These are phyloP conservation scores for Colletotrichum higginsianum DNA, from an alignment of 2,329 filamentous ascomycete genomes.

Conservation along the genomic window DNA sequence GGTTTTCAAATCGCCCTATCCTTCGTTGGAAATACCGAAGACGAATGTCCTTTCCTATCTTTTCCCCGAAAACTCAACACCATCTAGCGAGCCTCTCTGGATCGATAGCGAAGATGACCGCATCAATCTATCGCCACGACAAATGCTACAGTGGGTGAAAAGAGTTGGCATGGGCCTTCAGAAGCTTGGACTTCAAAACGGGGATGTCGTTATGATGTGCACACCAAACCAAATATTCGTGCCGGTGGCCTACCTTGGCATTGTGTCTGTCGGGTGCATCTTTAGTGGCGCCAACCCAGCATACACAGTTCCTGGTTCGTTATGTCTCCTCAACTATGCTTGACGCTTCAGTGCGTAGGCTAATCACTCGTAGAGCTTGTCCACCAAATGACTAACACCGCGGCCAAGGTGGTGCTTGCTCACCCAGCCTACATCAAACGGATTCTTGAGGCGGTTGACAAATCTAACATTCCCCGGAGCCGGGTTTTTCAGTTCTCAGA, in stretches of 20 bases:
- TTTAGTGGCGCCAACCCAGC: slow-evolving; percentile 70
- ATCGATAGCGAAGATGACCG: slow-evolving; percentile 63
- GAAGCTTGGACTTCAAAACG: slow-evolving; percentile 59
- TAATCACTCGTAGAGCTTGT: slow-evolving; percentile 58
- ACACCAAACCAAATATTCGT: slow-evolving; percentile 70
- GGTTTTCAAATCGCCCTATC: slow-evolving; percentile 61
- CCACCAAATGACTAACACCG: slow-evolving; percentile 66
- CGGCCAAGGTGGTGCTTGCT: slow-evolving; percentile 64
- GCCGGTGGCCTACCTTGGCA: slow-evolving; percentile 67
- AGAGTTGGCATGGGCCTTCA: slow-evolving; percentile 65
- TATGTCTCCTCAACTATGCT: background rate
- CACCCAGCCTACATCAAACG: slow-evolving; percentile 62
- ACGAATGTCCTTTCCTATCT: slow-evolving; percentile 59
- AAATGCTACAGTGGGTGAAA: slow-evolving; percentile 66
- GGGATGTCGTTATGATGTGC: slow-evolving; percentile 69
- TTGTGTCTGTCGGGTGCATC: slow-evolving; percentile 65
- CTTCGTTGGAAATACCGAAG: slow-evolving; percentile 59
- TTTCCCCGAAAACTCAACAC: slow-evolving; percentile 49
- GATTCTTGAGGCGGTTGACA: slow-evolving; percentile 59
- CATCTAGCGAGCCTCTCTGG: slow-evolving; percentile 66
- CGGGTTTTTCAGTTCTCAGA: slow-evolving; percentile 66
- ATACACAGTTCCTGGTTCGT: slow-evolving; percentile 63
- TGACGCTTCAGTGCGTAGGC: background rate
- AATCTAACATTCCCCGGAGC: slow-evolving; percentile 56
- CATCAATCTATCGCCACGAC: slow-evolving; percentile 61